phyloP scores from a whole-genome alignment of 108 stramenopile species.

The Seminavis robusta region DNA sequence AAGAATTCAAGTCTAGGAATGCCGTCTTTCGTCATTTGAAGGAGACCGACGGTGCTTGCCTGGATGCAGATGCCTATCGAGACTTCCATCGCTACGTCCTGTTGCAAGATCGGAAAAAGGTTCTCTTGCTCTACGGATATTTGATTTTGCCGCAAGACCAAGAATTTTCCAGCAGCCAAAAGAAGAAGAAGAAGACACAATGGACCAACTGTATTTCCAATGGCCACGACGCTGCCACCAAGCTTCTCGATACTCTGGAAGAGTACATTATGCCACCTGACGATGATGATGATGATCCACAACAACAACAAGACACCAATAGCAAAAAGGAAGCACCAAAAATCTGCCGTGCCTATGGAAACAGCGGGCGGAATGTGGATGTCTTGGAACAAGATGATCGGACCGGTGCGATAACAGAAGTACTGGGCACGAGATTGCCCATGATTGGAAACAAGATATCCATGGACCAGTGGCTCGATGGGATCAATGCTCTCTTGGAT shows the following conservation, averaged over 20 bases:
- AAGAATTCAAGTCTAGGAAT: constrained; percentile 52
- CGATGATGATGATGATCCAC: background rate
- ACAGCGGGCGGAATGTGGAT: constrained; percentile 30
- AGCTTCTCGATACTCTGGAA: background rate
- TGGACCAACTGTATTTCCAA: constrained; percentile 9
- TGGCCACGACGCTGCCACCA: constrained; percentile 57
- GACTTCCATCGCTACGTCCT: constrained; percentile 42
- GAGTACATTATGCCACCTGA: background rate
- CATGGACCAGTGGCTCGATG: constrained; percentile 41
- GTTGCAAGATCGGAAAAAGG: constrained; percentile 49
- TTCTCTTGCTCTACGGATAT: constrained; percentile 70
- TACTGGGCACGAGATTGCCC: constrained; percentile 43
- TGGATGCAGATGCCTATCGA: constrained; percentile 45
- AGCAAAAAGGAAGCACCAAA: no score
- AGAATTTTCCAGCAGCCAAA: constrained; percentile 14
- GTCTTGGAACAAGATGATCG: constrained; percentile 58
- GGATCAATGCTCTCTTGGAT: constrained; percentile 25
- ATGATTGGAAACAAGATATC: constrained; percentile 26
- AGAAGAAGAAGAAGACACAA: background rate
- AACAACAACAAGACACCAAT: no score
- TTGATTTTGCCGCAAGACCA: constrained; percentile 23
- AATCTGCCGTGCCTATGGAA: constrained; percentile 73
- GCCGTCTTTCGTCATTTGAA: constrained; percentile 67
- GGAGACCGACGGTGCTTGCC: constrained; percentile 54
- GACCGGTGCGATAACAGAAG: constrained; percentile 73